Conservation (phyloP, 2,329 filamentous ascomycete genomes). For the Emergomyces orientalis region DNA sequence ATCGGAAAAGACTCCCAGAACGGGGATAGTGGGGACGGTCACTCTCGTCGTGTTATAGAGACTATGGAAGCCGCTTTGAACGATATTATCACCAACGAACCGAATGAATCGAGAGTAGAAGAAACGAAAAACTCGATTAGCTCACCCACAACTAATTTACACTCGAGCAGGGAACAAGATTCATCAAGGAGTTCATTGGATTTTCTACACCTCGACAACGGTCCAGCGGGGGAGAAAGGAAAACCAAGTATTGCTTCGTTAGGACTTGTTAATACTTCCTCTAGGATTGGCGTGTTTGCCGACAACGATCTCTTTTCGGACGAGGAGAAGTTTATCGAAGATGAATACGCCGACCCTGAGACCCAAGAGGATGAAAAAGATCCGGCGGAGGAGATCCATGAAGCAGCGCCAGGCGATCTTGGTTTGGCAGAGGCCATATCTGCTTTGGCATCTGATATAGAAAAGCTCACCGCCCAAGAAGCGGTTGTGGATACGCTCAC, state of each 20-base stretch:
- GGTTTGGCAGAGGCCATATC: slow-evolving; percentile 89
- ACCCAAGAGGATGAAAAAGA: slow-evolving; percentile 49
- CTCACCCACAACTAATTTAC: slow-evolving; percentile 41
- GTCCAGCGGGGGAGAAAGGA: slow-evolving; percentile 42
- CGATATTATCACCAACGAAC: slow-evolving; percentile 78
- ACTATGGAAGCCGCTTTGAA: slow-evolving; percentile 88
- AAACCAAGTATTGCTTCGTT: slow-evolving; percentile 87
- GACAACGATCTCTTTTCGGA: slow-evolving; percentile 91
- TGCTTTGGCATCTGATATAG: slow-evolving; percentile 78
- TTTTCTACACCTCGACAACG: slow-evolving; percentile 36
- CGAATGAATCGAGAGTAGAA: slow-evolving; percentile 52
- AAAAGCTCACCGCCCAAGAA: slow-evolving; percentile 78
- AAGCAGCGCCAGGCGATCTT: slow-evolving; percentile 88
- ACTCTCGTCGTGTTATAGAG: slow-evolving; percentile 73
- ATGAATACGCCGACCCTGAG: slow-evolving; percentile 69
- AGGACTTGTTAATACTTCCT: slow-evolving; percentile 78
- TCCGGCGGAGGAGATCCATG: slow-evolving; percentile 74
- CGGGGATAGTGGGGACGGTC: slow-evolving; percentile 40
- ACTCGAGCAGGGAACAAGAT: slow-evolving; percentile 47
- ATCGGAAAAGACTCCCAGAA: slow-evolving; percentile 61
- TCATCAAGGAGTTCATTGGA: slow-evolving; percentile 58
- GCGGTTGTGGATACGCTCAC: slow-evolving; percentile 85
- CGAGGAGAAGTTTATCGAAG: slow-evolving; percentile 72
- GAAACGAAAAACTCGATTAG: slow-evolving; percentile 28
- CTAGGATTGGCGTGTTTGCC: slow-evolving; percentile 82